Evolutionary conservation across 2,329 filamentous ascomycete genomes (phyloP), one percentile per base, ranked within the genome.

Genomic region (Colletotrichum destructivum): DNA sequence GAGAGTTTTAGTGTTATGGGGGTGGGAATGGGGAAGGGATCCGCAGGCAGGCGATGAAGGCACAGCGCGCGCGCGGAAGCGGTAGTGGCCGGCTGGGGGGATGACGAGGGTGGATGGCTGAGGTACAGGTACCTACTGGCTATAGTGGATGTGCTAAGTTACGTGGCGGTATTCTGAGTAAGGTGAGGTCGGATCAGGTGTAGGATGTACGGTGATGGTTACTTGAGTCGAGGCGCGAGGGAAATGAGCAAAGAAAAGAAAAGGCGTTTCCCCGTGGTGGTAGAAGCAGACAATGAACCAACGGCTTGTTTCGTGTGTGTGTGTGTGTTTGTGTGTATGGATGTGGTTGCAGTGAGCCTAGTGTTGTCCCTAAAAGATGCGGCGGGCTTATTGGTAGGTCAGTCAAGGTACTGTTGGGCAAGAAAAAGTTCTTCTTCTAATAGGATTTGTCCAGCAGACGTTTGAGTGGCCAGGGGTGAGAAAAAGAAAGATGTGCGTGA

Each of bases 21-120:
- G 61, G 44, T 55, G 56, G 68, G 47, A 44, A 67, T 62, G 68
- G 68, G 68, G 68, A 67, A 56, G 51, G 56, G 56, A 68, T 67
- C 68, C 63, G 63, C 68, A 71, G 52, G 31, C 59, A 31, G 64
- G 44, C 23, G 38, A 66, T 23, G 38, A 60, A 46, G 64, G 64
- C 40, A 21, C 23, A 54, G 35, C 23, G 62, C 38, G 62, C 62
- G 23, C 49, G 62, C 62, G 52, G 62, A 60, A 60, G 42, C 62
- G 44, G 54, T 52, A 40, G 13, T 38, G 57, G 21, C 56, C 26
- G 49, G 40, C 47, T 12, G 26, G 56, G 63, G 63, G 47, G 18
- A 16, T 26, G 15, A 16, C 16, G 15, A 26, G 35, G n/a, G n/a
- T 40, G 54, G 54, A 42, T 42, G 55, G 18, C n/a, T 42, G n/a